Conservation (phyloP, 306 rosid species). For the Phaseolus lunatus region DNA sequence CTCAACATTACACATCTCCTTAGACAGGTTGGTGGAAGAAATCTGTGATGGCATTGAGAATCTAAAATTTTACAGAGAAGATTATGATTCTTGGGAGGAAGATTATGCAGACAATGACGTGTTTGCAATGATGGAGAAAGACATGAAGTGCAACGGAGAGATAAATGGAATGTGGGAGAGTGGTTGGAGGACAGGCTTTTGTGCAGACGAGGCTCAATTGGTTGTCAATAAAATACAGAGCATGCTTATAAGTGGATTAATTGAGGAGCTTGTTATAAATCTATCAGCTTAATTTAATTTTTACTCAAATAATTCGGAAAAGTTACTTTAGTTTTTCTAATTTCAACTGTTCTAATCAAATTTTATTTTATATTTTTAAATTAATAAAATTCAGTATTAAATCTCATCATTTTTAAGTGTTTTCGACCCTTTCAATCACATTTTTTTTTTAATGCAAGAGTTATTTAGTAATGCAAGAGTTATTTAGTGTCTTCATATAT, state of each 20-base stretch:
- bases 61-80: conserved; percentile 50
- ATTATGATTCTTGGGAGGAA: conserved; percentile 37
- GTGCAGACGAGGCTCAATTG: conserved; percentile 64
- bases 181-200: conserved; percentile 67
- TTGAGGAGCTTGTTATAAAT: conserved; percentile 63
- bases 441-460: too few species aligned
- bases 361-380: too few species aligned
- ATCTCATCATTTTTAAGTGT: too few species aligned
- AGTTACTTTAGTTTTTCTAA: too few species aligned
- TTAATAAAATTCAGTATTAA: too few species aligned
- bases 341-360: too few species aligned
- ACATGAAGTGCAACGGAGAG: conserved; percentile 16
- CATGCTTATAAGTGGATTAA: conserved; percentile 57
- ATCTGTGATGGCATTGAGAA: conserved; percentile 50
- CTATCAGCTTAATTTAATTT: not conserved
- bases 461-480: too few species aligned
- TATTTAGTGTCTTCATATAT: too few species aligned
- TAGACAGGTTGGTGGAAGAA: conserved; percentile 53
- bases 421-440: too few species aligned
- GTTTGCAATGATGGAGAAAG: conserved; percentile 17
- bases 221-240: conserved; percentile 63
- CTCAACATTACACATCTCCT: conserved; percentile 18
- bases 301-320: not conserved
- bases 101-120: conserved; percentile 43
- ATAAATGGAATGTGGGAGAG: conserved; percentile 56